These are phyloP conservation scores for Laetiporus sulphureus DNA, from an alignment of 1,284 basidiomycete species.

Conservation along the genomic window DNA sequence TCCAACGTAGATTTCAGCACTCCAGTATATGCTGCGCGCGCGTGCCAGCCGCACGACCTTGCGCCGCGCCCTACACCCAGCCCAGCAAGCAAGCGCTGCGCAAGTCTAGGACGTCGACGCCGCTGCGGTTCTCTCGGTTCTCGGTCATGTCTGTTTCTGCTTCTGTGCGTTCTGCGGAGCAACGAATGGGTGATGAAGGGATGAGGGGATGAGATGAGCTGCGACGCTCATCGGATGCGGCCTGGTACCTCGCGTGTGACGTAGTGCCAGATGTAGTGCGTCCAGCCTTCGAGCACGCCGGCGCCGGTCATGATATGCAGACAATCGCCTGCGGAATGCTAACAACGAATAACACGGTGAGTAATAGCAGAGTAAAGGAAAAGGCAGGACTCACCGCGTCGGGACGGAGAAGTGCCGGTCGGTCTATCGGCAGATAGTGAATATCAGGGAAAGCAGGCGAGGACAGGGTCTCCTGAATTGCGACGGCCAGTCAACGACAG, in stretches of 20 bases:
- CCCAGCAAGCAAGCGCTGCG: too few species aligned
- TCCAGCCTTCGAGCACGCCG: constrained; percentile 66
- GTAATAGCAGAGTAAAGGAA: constrained; percentile 1
- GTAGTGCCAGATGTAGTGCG: constrained; percentile 63
- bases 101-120: too few species aligned
- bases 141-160: too few species aligned
- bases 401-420: constrained; percentile 50
- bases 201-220: too few species aligned
- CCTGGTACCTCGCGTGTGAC: constrained; percentile 34
- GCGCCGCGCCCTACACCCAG: too few species aligned
- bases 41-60: too few species aligned
- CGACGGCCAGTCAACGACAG: background rate
- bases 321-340: constrained; percentile 57
- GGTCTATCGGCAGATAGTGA: constrained; percentile 52
- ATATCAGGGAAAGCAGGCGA: constrained; percentile 40
- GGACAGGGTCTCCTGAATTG: constrained; percentile 33
- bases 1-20: too few species aligned
- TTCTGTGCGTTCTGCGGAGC: too few species aligned
- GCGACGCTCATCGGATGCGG: constrained; percentile 13
- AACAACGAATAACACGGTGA: background rate
- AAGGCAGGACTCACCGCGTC: constrained; percentile 42
- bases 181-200: too few species aligned
- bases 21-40: too few species aligned
- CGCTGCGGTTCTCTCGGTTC: too few species aligned
- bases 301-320: constrained; percentile 58